phyloP scores from a whole-genome alignment of 192 early-diverging fungal species.

The Chytriomyces sp. region DNA sequence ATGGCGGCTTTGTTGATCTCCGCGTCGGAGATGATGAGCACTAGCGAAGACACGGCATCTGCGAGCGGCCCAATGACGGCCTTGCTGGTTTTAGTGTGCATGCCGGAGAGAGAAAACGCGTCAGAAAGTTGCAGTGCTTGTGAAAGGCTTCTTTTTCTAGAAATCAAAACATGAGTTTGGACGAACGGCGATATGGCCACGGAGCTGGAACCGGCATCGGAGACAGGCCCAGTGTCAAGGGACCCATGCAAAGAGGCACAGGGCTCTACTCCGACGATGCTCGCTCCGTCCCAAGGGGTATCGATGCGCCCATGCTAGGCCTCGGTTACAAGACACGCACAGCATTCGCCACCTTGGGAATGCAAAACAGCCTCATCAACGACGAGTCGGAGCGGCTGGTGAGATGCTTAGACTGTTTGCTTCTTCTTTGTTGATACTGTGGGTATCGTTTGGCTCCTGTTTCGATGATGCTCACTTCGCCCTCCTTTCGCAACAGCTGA shows the following conservation, averaged over 20 bases:
- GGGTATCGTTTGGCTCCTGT: neutral
- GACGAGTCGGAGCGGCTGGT: conserved; percentile 34
- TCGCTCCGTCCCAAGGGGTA: no score
- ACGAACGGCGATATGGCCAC: neutral
- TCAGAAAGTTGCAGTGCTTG: neutral
- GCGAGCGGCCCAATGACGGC: conserved; percentile 57
- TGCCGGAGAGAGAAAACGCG: neutral
- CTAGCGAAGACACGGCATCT: conserved; percentile 57
- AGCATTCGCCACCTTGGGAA: no score
- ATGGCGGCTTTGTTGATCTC: conserved; percentile 51
- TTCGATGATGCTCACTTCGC: neutral
- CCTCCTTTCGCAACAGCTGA: conserved; percentile 19
- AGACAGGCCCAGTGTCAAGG: no score
- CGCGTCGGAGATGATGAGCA: conserved; percentile 57
- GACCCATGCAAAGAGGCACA: no score
- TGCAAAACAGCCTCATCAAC: neutral
- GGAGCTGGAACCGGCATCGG: neutral
- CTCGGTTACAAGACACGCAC: no score
- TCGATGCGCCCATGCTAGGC: no score
- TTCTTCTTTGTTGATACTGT: neutral
- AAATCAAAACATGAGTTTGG: neutral
- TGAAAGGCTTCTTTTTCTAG: neutral
- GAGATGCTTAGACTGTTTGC: neutral
- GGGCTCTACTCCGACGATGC: no score
- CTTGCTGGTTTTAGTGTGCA: conserved; percentile 50